These are phyloP conservation scores for Beauveria rudraprayagi DNA, from an alignment of 2,329 filamentous ascomycete genomes.

Conservation along the genomic window DNA sequence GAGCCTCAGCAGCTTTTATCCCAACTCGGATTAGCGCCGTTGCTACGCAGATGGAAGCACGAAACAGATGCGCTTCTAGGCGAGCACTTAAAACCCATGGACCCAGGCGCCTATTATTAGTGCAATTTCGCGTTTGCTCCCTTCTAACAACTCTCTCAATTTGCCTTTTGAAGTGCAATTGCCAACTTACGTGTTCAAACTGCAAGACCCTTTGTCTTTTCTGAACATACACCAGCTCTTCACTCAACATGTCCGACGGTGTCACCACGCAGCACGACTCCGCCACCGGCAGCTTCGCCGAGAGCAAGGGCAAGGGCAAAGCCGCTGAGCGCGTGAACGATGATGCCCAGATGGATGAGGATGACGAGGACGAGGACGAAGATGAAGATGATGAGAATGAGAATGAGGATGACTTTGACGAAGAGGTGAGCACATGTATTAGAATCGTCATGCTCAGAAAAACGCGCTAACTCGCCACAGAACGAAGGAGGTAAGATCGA, in stretches of 20 bases:
- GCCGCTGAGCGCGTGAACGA: constrained; percentile 42
- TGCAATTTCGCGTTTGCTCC: constrained; percentile 1
- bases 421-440: constrained; percentile 19
- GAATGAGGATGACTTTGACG: constrained; percentile 16
- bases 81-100: constrained; percentile 2
- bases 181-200: not conserved
- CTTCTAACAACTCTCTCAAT: not conserved
- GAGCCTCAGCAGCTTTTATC: not conserved
- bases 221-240: not conserved
- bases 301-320: constrained; percentile 86
- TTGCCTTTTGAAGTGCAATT: not conserved
- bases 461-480: constrained; percentile 17
- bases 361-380: constrained; percentile 63
- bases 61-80: constrained; percentile 9
- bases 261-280: constrained; percentile 39
- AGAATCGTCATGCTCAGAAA: not conserved
- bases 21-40: constrained; percentile 21
- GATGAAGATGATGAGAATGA: constrained; percentile 58
- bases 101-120: constrained; percentile 1
- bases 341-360: constrained; percentile 65
- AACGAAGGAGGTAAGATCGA: constrained; percentile 20
- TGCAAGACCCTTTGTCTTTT: not conserved
- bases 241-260: constrained; percentile 41
- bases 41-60: constrained; percentile 18
- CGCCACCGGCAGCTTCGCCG: constrained; percentile 33